Percentiles rank a stretch among this genome's conserved stretches.
phyloP scores from a whole-genome alignment of 805 yeast species.

The Ogataea polymorpha region DNA sequence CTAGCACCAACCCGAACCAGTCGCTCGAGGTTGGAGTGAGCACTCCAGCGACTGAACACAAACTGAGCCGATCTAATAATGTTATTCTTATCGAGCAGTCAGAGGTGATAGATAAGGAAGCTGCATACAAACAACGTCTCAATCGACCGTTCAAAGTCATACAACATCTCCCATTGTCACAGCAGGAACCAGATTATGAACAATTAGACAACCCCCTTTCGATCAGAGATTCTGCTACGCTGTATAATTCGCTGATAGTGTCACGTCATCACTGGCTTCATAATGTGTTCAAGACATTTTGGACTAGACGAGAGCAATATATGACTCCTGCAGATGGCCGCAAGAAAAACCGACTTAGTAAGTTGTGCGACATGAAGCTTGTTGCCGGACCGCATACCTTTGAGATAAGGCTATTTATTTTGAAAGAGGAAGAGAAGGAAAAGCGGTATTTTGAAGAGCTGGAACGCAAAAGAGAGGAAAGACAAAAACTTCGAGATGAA shows the following conservation, averaged over 20 bases:
- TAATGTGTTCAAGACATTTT: conserved; percentile 71
- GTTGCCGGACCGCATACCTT: conserved; percentile 81
- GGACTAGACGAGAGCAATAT: conserved; percentile 54
- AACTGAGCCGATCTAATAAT: conserved; percentile 24
- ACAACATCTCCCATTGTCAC: conserved; percentile 66
- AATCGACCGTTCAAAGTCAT: conserved; percentile 62
- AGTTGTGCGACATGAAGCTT: conserved; percentile 72
- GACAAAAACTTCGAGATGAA: conserved; percentile 35
- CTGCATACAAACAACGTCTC: conserved; percentile 28
- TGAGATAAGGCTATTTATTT: conserved; percentile 73
- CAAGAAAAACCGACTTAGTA: conserved; percentile 80
- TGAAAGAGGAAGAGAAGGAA: conserved; percentile 74
- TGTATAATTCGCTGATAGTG: conserved; percentile 66
- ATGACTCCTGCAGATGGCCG: conserved; percentile 44
- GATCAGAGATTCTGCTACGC: conserved; percentile 67
- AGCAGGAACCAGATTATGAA: conserved; percentile 59
- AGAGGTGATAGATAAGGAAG: conserved; percentile 30
- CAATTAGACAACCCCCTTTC: conserved; percentile 64
- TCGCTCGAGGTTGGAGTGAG: conserved; percentile 4
- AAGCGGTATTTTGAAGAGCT: conserved; percentile 34
- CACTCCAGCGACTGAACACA: conserved; percentile 10
- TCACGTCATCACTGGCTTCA: conserved; percentile 70
- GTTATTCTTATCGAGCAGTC: conserved; percentile 29
- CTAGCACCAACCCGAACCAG: conserved; percentile 7
- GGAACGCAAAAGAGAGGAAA: conserved; percentile 29